A percentile compares a stretch with the other conserved stretches of the same genome.
Conservation (phyloP, 345 rosid species). For the Lumnitzera littorea region DNA sequence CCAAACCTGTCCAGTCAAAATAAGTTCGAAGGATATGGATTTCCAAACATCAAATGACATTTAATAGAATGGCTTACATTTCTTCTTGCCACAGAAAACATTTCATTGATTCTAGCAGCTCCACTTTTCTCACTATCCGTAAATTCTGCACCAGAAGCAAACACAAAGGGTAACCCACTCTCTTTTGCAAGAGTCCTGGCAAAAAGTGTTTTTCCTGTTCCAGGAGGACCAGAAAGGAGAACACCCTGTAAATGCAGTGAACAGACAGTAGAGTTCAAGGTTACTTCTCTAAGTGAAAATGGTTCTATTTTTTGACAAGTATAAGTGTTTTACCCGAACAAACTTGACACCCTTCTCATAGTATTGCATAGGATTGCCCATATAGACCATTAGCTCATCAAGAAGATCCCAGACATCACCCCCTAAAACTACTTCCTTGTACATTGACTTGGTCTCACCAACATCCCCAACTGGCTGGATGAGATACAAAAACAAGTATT, state of each 20-base stretch:
- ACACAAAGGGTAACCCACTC: slow-evolving; percentile 93
- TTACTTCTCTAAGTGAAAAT: not conserved
- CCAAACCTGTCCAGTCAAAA: too few species aligned
- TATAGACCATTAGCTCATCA: slow-evolving; percentile 90
- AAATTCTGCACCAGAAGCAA: slow-evolving; percentile 97
- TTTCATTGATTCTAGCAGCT: slow-evolving; percentile 81
- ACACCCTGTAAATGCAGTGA: slow-evolving; percentile 59
- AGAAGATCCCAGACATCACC: slow-evolving; percentile 99
- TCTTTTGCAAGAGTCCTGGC: slow-evolving; percentile 92
- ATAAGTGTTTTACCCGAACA: slow-evolving; percentile 64
- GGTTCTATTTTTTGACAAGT: not conserved
- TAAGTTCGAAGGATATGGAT: not conserved
- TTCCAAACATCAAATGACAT: not conserved
- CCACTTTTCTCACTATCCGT: slow-evolving; percentile 93
- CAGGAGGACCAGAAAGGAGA: slow-evolving; percentile 98
- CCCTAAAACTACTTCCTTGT: slow-evolving; percentile 90
- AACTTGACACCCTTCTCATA: slow-evolving; percentile 77
- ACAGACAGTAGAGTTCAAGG: not conserved
- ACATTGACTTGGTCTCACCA: slow-evolving; percentile 81
- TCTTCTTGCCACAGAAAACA: slow-evolving; percentile 87
- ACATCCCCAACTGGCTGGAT: slow-evolving; percentile 89
- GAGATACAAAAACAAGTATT: slow-evolving; percentile 5
- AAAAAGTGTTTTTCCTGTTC: slow-evolving; percentile 97
- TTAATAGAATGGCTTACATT: slow-evolving; percentile 49
- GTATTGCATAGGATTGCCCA: slow-evolving; percentile 92